These are phyloP conservation scores for Chalciporus piperatus DNA, from an alignment of 768 basidiomycete species.

Conservation along the genomic window DNA sequence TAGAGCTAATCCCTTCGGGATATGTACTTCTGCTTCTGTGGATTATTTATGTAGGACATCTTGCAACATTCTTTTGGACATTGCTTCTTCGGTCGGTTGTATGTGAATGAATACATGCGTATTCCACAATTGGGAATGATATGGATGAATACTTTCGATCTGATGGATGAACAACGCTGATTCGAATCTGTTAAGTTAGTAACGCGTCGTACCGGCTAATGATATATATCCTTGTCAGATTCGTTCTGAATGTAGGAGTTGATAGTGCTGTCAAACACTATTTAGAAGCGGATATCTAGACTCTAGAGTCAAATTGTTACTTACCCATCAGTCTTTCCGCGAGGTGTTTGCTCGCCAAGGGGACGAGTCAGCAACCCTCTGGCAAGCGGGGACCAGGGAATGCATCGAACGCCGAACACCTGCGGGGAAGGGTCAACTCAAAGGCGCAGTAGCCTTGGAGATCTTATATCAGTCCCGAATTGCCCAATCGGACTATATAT, in stretches of 20 bases:
- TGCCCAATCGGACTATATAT: conserved; percentile 35
- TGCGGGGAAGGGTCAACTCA: not conserved
- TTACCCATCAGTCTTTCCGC: conserved; percentile 24
- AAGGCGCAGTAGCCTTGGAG: conserved; percentile 26
- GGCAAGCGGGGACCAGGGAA: conserved; percentile 46
- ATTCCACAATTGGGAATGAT: not conserved
- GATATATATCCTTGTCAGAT: too few species aligned
- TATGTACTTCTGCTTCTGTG: conserved; percentile 13
- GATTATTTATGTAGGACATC: conserved; percentile 35
- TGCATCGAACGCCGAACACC: conserved; percentile 42
- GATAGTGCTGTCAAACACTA: conserved; percentile 7
- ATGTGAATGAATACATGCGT: conserved; percentile 13
- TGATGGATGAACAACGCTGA: too few species aligned
- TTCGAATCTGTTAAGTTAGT: too few species aligned
- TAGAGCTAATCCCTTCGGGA: conserved; percentile 11
- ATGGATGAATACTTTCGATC: too few species aligned
- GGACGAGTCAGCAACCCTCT: conserved; percentile 37
- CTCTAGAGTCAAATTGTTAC: not conserved
- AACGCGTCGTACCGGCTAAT: too few species aligned
- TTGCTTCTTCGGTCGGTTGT: not conserved
- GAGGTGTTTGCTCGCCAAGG: conserved; percentile 27
- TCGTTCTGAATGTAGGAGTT: too few species aligned
- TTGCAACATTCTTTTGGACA: conserved; percentile 9
- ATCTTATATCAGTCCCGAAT: conserved; percentile 47
- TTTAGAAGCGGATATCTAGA: conserved; percentile 13